A percentile compares a stretch with the other conserved stretches of the same genome.
These are phyloP conservation scores for Fusarium sp. DNA, from an alignment of 2,329 filamentous ascomycete genomes.

Conservation along the genomic window DNA sequence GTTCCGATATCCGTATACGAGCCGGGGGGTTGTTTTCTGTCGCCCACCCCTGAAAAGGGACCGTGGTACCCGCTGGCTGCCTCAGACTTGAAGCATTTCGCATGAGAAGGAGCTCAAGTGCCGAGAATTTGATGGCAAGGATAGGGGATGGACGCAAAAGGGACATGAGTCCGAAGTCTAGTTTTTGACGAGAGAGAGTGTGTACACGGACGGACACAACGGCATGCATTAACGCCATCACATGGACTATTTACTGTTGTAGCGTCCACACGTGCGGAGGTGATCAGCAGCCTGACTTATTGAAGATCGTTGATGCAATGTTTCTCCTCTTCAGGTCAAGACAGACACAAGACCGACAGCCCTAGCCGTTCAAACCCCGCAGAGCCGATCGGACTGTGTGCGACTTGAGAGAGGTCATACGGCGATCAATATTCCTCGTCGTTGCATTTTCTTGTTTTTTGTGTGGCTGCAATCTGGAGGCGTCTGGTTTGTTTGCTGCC, in stretches of 20 bases:
- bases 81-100: neutral
- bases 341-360: neutral
- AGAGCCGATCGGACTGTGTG: conserved; percentile 1
- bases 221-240: neutral
- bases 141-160: neutral
- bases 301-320: conserved; percentile 22
- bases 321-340: neutral
- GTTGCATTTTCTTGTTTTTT: neutral
- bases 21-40: conserved; percentile 5
- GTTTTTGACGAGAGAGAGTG: neutral
- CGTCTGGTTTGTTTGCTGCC: neutral
- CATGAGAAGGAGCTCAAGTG: neutral
- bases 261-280: neutral
- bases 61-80: conserved; percentile 1
- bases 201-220: neutral
- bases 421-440: neutral
- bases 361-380: conserved; percentile 9
- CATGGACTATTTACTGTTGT: neutral
- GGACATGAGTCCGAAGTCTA: neutral
- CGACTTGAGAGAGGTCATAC: neutral
- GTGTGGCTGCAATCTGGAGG: neutral
- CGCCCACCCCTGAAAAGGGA: conserved; percentile 24
- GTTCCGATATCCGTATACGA: conserved; percentile 19
- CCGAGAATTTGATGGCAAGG: neutral
- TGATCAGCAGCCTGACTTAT: conserved; percentile 23